A percentile compares a stretch with the other conserved stretches of the same genome.
Evolutionary conservation across 2,329 filamentous ascomycete species (phyloP).

Genomic region (Phialophora tarda): DNA sequence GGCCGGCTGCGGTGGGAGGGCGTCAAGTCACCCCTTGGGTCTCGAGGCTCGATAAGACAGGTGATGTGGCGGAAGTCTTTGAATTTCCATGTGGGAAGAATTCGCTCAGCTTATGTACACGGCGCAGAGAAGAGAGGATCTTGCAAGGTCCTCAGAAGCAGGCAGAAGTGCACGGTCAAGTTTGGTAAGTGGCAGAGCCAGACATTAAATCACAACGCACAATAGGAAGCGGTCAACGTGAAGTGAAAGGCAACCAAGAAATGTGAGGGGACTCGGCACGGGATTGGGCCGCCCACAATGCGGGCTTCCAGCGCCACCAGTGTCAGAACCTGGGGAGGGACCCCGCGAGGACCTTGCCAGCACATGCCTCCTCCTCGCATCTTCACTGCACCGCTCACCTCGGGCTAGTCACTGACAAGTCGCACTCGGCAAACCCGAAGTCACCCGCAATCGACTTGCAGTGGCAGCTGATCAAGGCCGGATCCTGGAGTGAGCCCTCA

Average conservation of each 20-base stretch:
- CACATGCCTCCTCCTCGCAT: conserved; percentile 11
- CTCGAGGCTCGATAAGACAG: conserved; percentile 31
- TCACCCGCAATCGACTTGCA: conserved; percentile 2
- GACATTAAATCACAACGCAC: conserved; percentile 17
- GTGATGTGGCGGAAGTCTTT: conserved; percentile 29
- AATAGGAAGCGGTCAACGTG: conserved; percentile 21
- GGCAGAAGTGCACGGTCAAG: conserved; percentile 18
- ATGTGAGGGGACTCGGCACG: conserved; percentile 9
- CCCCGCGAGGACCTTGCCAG: conserved; percentile 20
- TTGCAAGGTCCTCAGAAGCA: conserved; percentile 1
- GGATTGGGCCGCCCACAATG: conserved; percentile 3
- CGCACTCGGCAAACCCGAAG: conserved; percentile 6
- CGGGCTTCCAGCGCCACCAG: not conserved
- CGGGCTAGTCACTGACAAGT: conserved; percentile 10
- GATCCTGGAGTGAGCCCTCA: not conserved
- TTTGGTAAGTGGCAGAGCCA: conserved; percentile 7
- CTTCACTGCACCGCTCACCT: not conserved
- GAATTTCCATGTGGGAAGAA: conserved; percentile 36
- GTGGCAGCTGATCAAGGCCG: conserved; percentile 9
- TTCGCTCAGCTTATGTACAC: not conserved
- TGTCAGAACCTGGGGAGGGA: conserved; percentile 2
- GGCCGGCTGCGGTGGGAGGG: not conserved
- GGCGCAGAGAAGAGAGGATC: conserved; percentile 1
- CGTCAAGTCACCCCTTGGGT: conserved; percentile 34
- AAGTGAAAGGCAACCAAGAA: conserved; percentile 15